Evolutionary conservation across 1,284 basidiomycete genomes (phyloP).

Genomic region (Ustilago shanxiensis): DNA sequence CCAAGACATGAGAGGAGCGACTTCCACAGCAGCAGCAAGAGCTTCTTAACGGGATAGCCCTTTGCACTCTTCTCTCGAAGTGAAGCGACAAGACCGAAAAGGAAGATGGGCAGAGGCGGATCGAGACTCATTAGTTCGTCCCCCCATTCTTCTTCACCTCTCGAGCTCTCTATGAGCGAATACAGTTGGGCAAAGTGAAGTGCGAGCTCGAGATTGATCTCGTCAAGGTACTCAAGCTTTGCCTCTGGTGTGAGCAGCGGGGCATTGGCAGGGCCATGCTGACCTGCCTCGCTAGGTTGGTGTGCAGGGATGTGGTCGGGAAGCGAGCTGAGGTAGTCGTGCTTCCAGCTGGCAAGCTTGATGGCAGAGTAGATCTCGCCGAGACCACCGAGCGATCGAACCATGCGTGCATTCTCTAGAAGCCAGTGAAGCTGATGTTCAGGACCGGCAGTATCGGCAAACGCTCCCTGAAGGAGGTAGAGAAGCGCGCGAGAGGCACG

Average conservation of each 20-base stretch:
- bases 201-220: constrained; percentile 68
- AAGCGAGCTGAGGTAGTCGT: constrained; percentile 74
- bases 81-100: constrained; percentile 88
- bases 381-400: constrained; percentile 86
- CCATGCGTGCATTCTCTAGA: constrained; percentile 89
- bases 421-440: constrained; percentile 97
- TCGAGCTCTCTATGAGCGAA: constrained; percentile 64
- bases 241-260: constrained; percentile 64
- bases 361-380: constrained; percentile 86
- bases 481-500: constrained; percentile 60
- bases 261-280: constrained; percentile 40
- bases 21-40: constrained; percentile 97
- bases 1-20: constrained; percentile 91
- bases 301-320: constrained; percentile 62
- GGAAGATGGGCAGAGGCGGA: constrained; percentile 90
- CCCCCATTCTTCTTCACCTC: constrained; percentile 62
- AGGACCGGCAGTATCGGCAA: constrained; percentile 88
- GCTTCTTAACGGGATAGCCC: constrained; percentile 75
- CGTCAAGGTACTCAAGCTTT: constrained; percentile 67
- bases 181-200: constrained; percentile 69
- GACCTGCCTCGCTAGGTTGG: constrained; percentile 32
- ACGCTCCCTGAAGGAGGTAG: constrained; percentile 78
- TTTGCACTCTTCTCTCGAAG: constrained; percentile 93
- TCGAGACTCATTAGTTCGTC: constrained; percentile 76
- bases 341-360: constrained; percentile 88